These are phyloP conservation scores for Cicer cuneatum DNA, from an alignment of 306 rosid genomes.

Conservation along the genomic window DNA sequence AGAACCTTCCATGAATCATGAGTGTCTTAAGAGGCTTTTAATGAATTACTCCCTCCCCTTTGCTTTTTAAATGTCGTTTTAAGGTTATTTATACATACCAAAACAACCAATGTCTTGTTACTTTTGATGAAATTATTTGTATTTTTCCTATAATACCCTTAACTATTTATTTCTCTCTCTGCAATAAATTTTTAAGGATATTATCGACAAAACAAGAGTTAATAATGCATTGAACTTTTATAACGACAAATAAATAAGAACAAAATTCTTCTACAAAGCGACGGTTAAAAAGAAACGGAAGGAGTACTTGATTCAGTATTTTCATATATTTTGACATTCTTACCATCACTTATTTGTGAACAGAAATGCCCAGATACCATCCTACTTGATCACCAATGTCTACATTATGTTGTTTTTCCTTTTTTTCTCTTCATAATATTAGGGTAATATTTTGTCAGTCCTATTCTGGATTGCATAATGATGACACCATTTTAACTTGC, in stretches of 20 bases:
- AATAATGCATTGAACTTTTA: too few relatives aligned
- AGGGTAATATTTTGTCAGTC: slow-evolving; percentile 20
- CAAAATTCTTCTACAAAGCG: too few relatives aligned
- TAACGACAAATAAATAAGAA: too few relatives aligned
- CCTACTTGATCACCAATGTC: slow-evolving; percentile 25
- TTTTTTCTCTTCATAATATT: slow-evolving; percentile 26
- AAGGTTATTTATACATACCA: too few relatives aligned
- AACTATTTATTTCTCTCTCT: too few relatives aligned
- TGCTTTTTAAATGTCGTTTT: too few relatives aligned
- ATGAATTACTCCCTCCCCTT: background rate
- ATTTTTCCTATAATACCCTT: too few relatives aligned
- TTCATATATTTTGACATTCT: slow-evolving; percentile 25
- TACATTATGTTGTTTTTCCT: slow-evolving; percentile 2
- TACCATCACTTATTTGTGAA: slow-evolving; percentile 36
- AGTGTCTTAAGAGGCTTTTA: slow-evolving; percentile 28
- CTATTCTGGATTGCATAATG: slow-evolving; percentile 30
- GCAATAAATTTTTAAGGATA: too few relatives aligned
- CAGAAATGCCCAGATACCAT: slow-evolving; percentile 17
- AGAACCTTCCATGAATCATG: slow-evolving; percentile 22
- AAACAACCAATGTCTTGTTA: too few relatives aligned
- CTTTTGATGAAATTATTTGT: too few relatives aligned
- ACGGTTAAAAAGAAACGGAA: too few relatives aligned
- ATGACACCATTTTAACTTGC: slow-evolving; percentile 50
- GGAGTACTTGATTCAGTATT: background rate
- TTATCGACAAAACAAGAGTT: too few relatives aligned